Evolutionary conservation across 441 rosid genomes (phyloP), one percentile per base, ranked within the genome.

Genomic region (Breynia disticha): DNA sequence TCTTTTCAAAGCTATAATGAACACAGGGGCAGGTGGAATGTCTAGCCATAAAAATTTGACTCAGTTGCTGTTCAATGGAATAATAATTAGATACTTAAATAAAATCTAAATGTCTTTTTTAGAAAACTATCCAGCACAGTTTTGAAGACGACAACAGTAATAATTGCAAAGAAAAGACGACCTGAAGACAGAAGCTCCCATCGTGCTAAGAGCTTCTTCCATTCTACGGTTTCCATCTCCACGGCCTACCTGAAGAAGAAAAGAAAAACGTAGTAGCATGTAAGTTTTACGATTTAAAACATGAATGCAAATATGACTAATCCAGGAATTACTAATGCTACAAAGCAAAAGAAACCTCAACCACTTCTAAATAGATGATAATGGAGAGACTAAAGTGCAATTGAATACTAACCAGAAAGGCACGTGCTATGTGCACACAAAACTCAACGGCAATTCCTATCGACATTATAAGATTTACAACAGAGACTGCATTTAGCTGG

Each of bases 131-230:
- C 8, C 3, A 28, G 1, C 5, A 28, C 35, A 28, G 7, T 28
- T 28, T 1, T 28, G 0, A 28, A 28, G 35, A 28, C 8, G 7
- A 28, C 35, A 28, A 28, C 15, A 3, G 9, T 41, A 11, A 11
- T 7, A 41, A 15, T 0, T 3, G 7, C 13, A 15, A 24, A 58
- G 19, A 42, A 44, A 59, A 62, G 59, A 44, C 38, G 61, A 82
- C 98, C 98, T 93, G 82, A 94, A 94, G 54, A 94, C 99, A 28
- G 99, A 94, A 67, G 97, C 91, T 37, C 99, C 99, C 99, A 94
- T 90, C 2, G 97, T 91, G 46, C 79, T 72, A 4, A 94, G 71
- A 21, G 96, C 89, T 64, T 80, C 96, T 74, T 76, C 83, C 68
- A 90, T 73, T 46, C 99, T 78, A 60, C 83, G 83, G 61, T 94